phyloP scores from a whole-genome alignment of 306 rosid species.

The Aeschynomene evenia region DNA sequence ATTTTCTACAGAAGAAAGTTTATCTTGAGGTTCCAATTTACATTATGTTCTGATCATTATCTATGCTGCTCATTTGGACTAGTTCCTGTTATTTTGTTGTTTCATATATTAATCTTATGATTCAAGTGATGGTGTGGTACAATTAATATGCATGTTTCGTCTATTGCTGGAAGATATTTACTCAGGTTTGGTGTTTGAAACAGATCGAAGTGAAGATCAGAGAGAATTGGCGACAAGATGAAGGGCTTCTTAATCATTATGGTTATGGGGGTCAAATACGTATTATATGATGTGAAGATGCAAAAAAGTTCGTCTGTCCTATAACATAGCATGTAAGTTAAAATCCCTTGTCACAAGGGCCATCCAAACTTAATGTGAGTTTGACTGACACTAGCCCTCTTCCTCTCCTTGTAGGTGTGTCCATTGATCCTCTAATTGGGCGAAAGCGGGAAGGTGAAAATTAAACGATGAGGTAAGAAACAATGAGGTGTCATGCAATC shows the following conservation, averaged over 20 bases:
- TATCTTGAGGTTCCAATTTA: slow-evolving; percentile 67
- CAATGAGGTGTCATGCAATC: too few relatives aligned
- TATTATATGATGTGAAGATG: slow-evolving; percentile 44
- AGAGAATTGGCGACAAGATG: slow-evolving; percentile 96
- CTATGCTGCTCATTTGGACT: slow-evolving; percentile 7
- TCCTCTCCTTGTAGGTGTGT: slow-evolving; percentile 21
- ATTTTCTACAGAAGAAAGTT: slow-evolving; percentile 90
- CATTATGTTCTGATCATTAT: not conserved
- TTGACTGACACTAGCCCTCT: slow-evolving; percentile 2
- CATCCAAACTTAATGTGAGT: slow-evolving; percentile 14
- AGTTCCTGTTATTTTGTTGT: not conserved
- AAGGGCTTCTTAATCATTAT: slow-evolving; percentile 68
- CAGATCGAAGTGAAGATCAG: slow-evolving; percentile 92
- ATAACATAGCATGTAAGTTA: slow-evolving; percentile 21
- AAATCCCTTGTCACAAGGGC: slow-evolving; percentile 1
- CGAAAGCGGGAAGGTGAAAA: not conserved
- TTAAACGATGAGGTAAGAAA: too few relatives aligned
- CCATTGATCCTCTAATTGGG: slow-evolving; percentile 12
- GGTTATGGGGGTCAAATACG: slow-evolving; percentile 88
- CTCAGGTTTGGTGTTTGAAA: slow-evolving; percentile 30
- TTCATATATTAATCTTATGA: slow-evolving; percentile 12
- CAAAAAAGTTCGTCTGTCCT: not conserved
- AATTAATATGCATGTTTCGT: not conserved
- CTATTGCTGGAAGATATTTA: slow-evolving; percentile 22
- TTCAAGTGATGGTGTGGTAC: slow-evolving; percentile 11